Evolutionary conservation across 1,284 basidiomycete genomes (phyloP), one percentile per base, ranked within the genome.

Genomic region (Ustanciosporium gigantosporum): DNA sequence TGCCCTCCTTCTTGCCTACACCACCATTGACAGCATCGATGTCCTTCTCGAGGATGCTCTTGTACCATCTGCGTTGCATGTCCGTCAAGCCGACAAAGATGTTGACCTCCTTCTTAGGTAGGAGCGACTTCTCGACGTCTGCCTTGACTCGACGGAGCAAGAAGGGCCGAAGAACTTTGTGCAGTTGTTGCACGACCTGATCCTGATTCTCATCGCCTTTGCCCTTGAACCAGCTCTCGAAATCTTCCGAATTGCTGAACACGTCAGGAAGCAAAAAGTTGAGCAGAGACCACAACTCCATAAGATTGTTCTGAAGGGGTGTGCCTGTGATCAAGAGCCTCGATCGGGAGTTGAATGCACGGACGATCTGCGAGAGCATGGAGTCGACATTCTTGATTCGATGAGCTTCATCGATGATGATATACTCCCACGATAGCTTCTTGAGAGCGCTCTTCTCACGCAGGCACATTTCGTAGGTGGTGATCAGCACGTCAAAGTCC

Each of bases 381-480:
- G 91, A 96, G 78, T 98, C 91, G 71, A 94, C 92, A 73, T 98
- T 98, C 83, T 98, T 98, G 85, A 99, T 98, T 29, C 94, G 88
- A 76, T 98, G 95, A 0, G 94, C 95, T 80, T 99, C 95, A 81
- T 99, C 94, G 74, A 99, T 98, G 68, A 91, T 84, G 79, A 98
- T 97, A 81, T 98, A 98, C 80, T 95, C 91, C 83, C 96, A 98
- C 0, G 88, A 89, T 74, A 97, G 90, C 79, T 94, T 95, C 80
- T 90, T 92, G 67, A 98, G 83, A 0, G 88, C 84, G 21, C 85
- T 84, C 80, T 93, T 92, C 77, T 98, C 95, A 69, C 95, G 90
- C 53, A 98, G 84, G 78, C 92, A 96, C 70, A 98, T 90, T 79
- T 99, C 95, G 81, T 98, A 98, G 0, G 91, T 91, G 1, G 95